Evolutionary conservation across 1,284 basidiomycete species (phyloP).

Genomic region (Stygiomarasmius scandens): DNA sequence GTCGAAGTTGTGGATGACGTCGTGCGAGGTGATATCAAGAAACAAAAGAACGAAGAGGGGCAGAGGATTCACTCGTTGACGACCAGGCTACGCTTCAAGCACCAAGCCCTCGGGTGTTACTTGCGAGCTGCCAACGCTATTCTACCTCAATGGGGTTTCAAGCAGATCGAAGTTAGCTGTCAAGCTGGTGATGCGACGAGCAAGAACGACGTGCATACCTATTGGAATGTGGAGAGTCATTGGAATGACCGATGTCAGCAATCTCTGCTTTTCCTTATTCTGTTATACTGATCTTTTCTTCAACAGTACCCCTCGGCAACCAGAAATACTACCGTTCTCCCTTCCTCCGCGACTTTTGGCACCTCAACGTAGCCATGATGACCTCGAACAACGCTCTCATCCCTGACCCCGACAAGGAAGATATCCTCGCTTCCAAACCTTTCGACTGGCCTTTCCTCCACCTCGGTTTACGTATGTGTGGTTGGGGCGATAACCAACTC

Average conservation of each 20-base stretch:
- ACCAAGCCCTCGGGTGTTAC: constrained; percentile 84
- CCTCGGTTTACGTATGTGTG: constrained; percentile 94
- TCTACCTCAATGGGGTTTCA: constrained; percentile 98
- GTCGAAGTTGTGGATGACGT: constrained; percentile 95
- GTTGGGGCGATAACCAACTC: constrained; percentile 86
- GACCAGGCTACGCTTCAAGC: constrained; percentile 85
- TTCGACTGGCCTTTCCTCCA: constrained; percentile 93
- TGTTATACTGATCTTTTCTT: background rate
- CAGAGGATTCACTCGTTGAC: constrained; percentile 86
- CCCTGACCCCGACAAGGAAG: constrained; percentile 97
- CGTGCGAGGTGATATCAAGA: constrained; percentile 52
- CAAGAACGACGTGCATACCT: constrained; percentile 82
- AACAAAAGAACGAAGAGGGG: constrained; percentile 42
- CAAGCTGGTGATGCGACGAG: constrained; percentile 78
- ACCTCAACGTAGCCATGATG: constrained; percentile 99
- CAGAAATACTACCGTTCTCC: constrained; percentile 87
- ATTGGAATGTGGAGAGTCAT: constrained; percentile 98
- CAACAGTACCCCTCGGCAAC: constrained; percentile 80
- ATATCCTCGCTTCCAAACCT: constrained; percentile 92
- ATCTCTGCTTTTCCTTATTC: constrained; percentile 7
- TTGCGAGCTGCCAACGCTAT: constrained; percentile 87
- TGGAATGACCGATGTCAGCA: constrained; percentile 89
- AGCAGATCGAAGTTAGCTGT: constrained; percentile 96
- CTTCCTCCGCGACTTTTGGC: constrained; percentile 97
- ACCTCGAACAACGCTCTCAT: constrained; percentile 98